Evolutionary conservation across 2,329 filamentous ascomycete genomes (phyloP).

Genomic region (Aschersonia sp.): DNA sequence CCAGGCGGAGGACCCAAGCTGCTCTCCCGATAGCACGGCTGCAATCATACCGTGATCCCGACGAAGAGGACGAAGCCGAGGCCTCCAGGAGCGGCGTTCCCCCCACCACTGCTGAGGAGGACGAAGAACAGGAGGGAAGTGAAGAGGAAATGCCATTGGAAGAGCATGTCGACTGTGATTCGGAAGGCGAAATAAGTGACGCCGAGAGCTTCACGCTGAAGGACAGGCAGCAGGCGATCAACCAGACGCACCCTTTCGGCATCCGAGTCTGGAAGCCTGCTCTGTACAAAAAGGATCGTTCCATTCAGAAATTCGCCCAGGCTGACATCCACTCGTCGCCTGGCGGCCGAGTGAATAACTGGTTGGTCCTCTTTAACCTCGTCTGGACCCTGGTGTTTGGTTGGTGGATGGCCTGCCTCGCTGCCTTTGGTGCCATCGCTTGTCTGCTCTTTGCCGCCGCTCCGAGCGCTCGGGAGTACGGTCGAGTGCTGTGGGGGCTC

Average conservation of each 20-base stretch:
- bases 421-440: constrained; percentile 56
- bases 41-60: constrained; percentile 18
- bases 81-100: constrained; percentile 3
- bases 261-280: constrained; percentile 98
- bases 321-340: constrained; percentile 94
- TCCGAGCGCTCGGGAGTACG: constrained; percentile 73
- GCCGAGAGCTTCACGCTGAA: constrained; percentile 96
- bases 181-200: constrained; percentile 66
- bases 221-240: constrained; percentile 94
- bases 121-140: constrained; percentile 11
- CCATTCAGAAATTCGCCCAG: constrained; percentile 90
- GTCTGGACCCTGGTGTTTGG: constrained; percentile 86
- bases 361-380: constrained; percentile 78
- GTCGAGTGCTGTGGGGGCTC: constrained; percentile 69
- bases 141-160: constrained; percentile 27
- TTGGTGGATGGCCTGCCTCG: constrained; percentile 82
- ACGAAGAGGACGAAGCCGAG: constrained; percentile 11
- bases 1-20: constrained; percentile 19
- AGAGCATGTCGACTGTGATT: constrained; percentile 42
- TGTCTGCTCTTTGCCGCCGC: constrained; percentile 71
- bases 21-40: constrained; percentile 23
- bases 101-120: constrained; percentile 7
- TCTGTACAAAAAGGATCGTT: constrained; percentile 92
- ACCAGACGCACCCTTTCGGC: constrained; percentile 96
- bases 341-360: constrained; percentile 69